Evolutionary conservation across 306 rosid genomes (phyloP), one percentile per base, ranked within the genome.

Genomic region (Canavalia ensiformis): DNA sequence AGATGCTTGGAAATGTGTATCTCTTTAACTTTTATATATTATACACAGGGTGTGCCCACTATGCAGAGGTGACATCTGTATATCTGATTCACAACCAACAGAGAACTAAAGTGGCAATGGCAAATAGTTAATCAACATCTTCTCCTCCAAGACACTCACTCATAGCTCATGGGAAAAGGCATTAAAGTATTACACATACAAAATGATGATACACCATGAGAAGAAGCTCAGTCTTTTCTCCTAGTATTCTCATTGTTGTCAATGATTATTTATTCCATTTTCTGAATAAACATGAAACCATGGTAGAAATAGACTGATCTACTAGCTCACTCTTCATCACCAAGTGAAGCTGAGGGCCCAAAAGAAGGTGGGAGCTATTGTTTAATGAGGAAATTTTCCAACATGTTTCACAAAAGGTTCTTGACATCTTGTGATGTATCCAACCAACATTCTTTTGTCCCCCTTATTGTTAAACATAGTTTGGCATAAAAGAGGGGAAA

Each of bases 11-110:
- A 47, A 57, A 77, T 77, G 51, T 67, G 59, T 58, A 7, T 66
- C 72, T 60, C 79, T 8, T 74, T 54, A n/a, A 64, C 73, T 63
- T 81, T 54, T 78, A 18, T 39, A 5, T 72, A 29, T 81, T 77
- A 54, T 83, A 51, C 79, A 80, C 97, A 96, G 99, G 98, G 99
- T 96, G 66, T 96, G 99, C 75, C 99, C 99, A 9, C 90, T 96
- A 13, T 96, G 99, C 81, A 88, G 99, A 29, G 90, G 97, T 30
- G 99, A 96, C 84, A 78, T 96, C 58, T 96, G 99, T 85, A 59
- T 85, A 85, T 88, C 95, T 5, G 92, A 87, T 83, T 74, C 89
- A 1, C 46, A 78, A 25, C 86, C 91, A 56, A 54, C 37, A 7
- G 92, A 83, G 77, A 87, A 83, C 87, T 88, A 78, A 87, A 81